Conservation (phyloP, 495 filamentous ascomycete genomes). For the Cryomyces minteri region DNA sequence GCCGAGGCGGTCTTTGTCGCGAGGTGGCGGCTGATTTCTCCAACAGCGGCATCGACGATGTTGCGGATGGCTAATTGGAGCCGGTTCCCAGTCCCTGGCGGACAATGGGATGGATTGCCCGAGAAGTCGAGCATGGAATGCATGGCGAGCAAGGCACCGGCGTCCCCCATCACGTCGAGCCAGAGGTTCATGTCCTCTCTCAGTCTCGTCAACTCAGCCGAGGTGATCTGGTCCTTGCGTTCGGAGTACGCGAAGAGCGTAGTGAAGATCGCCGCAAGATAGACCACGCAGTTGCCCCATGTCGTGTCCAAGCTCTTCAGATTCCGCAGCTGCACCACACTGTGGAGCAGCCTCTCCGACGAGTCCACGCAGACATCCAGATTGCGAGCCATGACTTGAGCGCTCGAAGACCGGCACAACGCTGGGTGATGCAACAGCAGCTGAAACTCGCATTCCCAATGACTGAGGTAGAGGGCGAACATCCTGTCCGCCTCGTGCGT, state of each 20-base stretch:
- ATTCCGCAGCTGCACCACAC: slow-evolving; percentile 37
- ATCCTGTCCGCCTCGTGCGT: slow-evolving; percentile 31
- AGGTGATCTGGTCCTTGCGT: slow-evolving; percentile 35
- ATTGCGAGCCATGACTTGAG: slow-evolving; percentile 43
- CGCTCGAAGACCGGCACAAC: slow-evolving; percentile 39
- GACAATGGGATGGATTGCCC: not conserved
- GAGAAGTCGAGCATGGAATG: not conserved
- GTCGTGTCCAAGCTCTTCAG: slow-evolving; percentile 58
- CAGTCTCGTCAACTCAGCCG: slow-evolving; percentile 33
- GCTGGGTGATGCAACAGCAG: slow-evolving; percentile 52
- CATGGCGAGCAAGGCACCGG: slow-evolving; percentile 43
- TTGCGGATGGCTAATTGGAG: slow-evolving; percentile 16
- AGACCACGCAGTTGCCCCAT: slow-evolving; percentile 56
- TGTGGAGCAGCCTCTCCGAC: slow-evolving; percentile 40
- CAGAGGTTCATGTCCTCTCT: slow-evolving; percentile 49
- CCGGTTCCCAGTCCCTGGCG: slow-evolving; percentile 21
- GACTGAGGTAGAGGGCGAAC: slow-evolving; percentile 27
- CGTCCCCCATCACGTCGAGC: slow-evolving; percentile 46
- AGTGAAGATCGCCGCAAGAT: slow-evolving; percentile 55
- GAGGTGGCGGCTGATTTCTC: slow-evolving; percentile 12
- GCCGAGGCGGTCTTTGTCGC: slow-evolving; percentile 8
- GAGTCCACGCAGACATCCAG: slow-evolving; percentile 48
- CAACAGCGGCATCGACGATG: slow-evolving; percentile 15
- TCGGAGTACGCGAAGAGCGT: slow-evolving; percentile 52
- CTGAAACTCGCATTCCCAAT: slow-evolving; percentile 27